Percentiles rank a stretch among this genome's conserved stretches.
Evolutionary conservation across 768 basidiomycete species (phyloP).

Genomic region (Pisolithus albus): DNA sequence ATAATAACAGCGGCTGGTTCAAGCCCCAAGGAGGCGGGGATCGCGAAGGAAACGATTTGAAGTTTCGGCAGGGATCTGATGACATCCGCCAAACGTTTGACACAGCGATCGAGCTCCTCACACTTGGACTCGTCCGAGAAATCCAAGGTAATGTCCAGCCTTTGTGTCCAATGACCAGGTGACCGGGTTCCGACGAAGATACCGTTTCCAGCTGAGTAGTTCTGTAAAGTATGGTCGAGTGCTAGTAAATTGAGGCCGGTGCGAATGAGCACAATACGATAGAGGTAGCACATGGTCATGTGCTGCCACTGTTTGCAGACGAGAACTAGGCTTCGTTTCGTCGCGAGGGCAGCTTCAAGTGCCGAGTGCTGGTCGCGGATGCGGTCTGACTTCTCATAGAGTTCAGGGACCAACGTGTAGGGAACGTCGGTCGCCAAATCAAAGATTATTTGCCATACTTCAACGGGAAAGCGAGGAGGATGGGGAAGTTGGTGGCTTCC

Average conservation of each 20-base stretch:
- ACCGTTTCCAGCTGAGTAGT: slow-evolving; percentile 7
- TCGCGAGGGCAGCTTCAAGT: slow-evolving; percentile 16
- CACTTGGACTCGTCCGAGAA: not conserved
- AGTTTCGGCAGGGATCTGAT: slow-evolving; percentile 15
- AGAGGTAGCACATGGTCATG: slow-evolving; percentile 18
- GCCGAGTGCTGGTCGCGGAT: not conserved
- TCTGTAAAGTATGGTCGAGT: slow-evolving; percentile 11
- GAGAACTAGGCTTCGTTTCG: slow-evolving; percentile 21
- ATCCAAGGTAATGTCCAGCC: slow-evolving; percentile 20
- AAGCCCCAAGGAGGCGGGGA: not conserved
- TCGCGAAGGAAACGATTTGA: slow-evolving; percentile 13
- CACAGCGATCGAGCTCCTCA: not conserved
- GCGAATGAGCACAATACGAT: slow-evolving; percentile 17
- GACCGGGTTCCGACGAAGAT: slow-evolving; percentile 1
- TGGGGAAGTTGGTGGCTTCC: too few relatives aligned
- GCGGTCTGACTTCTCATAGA: too few relatives aligned
- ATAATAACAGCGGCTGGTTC: too few relatives aligned
- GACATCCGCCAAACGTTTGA: slow-evolving; percentile 5
- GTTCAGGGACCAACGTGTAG: too few relatives aligned
- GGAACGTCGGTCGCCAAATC: too few relatives aligned
- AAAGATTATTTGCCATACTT: too few relatives aligned
- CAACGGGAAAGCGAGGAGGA: too few relatives aligned
- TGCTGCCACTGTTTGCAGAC: slow-evolving; percentile 26
- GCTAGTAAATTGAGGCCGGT: slow-evolving; percentile 12
- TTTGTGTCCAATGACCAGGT: slow-evolving; percentile 2